phyloP scores from a whole-genome alignment of 2,329 filamentous ascomycete species.

The Calonectria pseudoturangicola region DNA sequence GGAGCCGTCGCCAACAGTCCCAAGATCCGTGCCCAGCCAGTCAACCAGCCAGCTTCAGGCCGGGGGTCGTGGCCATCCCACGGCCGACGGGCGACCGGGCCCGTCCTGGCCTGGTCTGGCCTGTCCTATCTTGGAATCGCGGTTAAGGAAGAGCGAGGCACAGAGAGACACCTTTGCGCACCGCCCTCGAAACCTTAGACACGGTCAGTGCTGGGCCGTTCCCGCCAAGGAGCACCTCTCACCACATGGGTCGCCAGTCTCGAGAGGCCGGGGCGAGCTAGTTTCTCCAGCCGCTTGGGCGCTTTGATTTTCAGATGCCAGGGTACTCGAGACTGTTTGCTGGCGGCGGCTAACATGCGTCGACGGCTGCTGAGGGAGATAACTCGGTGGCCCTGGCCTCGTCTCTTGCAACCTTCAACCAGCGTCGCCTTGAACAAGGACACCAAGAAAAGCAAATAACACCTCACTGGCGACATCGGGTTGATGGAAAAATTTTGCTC shows the following conservation, averaged over 20 bases:
- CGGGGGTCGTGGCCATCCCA: constrained; percentile 25
- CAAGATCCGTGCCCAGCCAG: constrained; percentile 25
- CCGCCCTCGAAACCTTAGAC: constrained; percentile 15
- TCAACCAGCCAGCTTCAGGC: constrained; percentile 20
- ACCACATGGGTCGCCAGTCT: constrained; percentile 15
- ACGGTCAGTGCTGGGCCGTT: constrained; percentile 20
- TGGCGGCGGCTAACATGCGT: constrained; percentile 13
- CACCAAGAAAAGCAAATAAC: constrained; percentile 31
- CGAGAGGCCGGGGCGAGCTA: constrained; percentile 14
- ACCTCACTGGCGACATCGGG: constrained; percentile 8
- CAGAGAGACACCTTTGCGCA: constrained; percentile 5
- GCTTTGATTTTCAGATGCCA: constrained; percentile 22
- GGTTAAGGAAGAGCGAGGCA: not conserved
- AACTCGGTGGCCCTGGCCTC: not conserved
- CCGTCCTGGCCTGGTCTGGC: constrained; percentile 11
- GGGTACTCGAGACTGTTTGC: constrained; percentile 16
- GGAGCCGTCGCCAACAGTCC: constrained; percentile 29
- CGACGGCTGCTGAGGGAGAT: not conserved
- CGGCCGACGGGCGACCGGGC: constrained; percentile 26
- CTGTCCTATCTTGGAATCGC: constrained; percentile 6
- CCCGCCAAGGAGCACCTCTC: constrained; percentile 14
- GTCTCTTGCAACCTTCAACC: not conserved
- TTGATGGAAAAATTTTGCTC: constrained; percentile 12
- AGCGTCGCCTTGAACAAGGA: constrained; percentile 17
- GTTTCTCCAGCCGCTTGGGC: constrained; percentile 19